Evolutionary conservation across 164 flowering plant genomes (phyloP).

Genomic region (Magnolia sinica): DNA sequence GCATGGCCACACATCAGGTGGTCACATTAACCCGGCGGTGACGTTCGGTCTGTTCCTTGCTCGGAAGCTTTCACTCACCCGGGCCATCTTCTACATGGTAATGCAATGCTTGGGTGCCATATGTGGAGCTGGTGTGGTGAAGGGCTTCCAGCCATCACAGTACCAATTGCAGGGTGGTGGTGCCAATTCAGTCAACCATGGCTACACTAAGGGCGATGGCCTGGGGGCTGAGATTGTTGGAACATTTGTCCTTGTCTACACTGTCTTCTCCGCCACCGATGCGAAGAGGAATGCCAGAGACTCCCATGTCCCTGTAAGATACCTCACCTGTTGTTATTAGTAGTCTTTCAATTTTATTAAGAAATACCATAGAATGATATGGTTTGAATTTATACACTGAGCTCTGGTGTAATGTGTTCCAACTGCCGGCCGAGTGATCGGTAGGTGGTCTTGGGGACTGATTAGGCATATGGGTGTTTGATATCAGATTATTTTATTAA

Average conservation of each 20-base stretch:
- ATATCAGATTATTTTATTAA: too few species aligned
- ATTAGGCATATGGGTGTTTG: too few species aligned
- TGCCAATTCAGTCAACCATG: constrained; percentile 52
- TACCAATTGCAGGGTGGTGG: constrained; percentile 48
- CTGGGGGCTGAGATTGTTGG: constrained; percentile 89
- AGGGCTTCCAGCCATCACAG: constrained; percentile 40
- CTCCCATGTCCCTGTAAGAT: constrained; percentile 85
- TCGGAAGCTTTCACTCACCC: constrained; percentile 63
- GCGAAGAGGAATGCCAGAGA: constrained; percentile 86
- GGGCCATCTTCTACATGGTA: constrained; percentile 74
- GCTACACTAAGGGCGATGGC: constrained; percentile 78
- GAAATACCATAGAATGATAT: background rate
- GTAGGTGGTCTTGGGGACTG: too few species aligned
- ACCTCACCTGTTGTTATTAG: background rate
- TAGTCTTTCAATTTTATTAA: background rate
- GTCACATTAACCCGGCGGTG: constrained; percentile 85
- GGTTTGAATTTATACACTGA: background rate
- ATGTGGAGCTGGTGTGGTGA: constrained; percentile 81
- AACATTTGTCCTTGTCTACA: constrained; percentile 87
- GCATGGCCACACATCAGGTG: constrained; percentile 37
- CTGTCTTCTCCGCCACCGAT: constrained; percentile 89
- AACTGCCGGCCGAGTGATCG: too few species aligned
- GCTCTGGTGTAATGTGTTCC: background rate
- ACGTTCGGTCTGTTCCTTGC: constrained; percentile 79
- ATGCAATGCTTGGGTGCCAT: constrained; percentile 89